Evolutionary conservation across 2,329 filamentous ascomycete species (phyloP), one percentile per base, ranked within the genome.

Genomic region (Calonectria hawksworthii): DNA sequence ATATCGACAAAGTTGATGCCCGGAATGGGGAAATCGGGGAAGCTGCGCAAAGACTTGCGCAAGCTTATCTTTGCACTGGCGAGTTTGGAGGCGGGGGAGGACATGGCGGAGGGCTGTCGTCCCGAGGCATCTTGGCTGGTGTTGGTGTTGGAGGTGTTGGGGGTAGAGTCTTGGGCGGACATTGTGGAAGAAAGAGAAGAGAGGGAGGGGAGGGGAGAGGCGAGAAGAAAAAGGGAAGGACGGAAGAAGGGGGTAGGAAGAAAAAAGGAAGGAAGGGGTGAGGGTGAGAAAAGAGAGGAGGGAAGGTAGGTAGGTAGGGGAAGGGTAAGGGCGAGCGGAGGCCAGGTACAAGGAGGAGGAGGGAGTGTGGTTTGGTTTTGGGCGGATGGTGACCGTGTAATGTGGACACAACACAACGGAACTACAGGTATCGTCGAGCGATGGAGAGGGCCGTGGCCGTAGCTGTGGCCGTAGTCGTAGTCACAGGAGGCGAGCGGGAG

Each of bases 1-100:
- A 99, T 99, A 85, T 99, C 97, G 88, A 98, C 95, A 87, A 99
- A 99, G 82, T 98, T 90, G 84, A 99, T 96, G 85, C 97, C 96
- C 59, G 94, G 93, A 79, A 94, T 93, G 74, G 96, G 96, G 88
- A 98, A 99, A 89, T 99, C 95, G 83, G 93, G 92, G 88, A 95
- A 98, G 85, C 96, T 93, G 86, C 95, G 94, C 80, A 99, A 92
- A 74, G 94, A 92, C 80, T 88, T 86, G 83, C 93, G 87, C 90
- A 89, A 96, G 90, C 87, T 94, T 90, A 92, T 87, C 91, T 93
- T 91, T 90, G 89, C 89, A 92, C 90, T 81, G 91, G 91, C 85
- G 91, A 92, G 90, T 92, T 92, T 86, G 91, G 90, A 80, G 90
- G 90, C 82, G 89, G 88, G 76, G 90, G 90, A 77, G 91, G 91